Evolutionary conservation across 306 rosid genomes (phyloP).

Genomic region (Inga leiocalycina): DNA sequence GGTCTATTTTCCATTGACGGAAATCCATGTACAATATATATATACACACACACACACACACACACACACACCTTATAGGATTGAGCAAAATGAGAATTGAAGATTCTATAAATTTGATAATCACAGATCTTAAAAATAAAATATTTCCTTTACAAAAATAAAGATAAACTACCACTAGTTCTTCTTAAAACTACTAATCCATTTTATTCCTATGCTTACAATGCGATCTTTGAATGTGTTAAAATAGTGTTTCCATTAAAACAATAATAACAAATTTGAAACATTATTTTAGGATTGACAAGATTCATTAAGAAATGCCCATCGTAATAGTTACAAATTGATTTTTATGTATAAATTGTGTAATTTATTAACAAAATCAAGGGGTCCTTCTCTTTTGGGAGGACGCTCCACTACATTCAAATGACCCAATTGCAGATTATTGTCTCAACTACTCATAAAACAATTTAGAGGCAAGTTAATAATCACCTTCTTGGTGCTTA

Average conservation of each 20-base stretch:
- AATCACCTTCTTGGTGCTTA: too few relatives aligned
- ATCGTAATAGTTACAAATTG: background rate
- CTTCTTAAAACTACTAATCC: background rate
- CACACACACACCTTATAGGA: constrained; percentile 1
- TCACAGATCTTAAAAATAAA: background rate
- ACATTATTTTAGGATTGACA: background rate
- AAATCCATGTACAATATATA: background rate
- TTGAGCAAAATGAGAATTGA: background rate
- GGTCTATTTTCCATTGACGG: background rate
- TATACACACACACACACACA: too few relatives aligned
- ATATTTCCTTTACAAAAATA: background rate
- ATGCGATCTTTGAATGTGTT: background rate
- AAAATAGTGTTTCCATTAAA: background rate
- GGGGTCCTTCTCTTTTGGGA: background rate
- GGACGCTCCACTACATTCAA: background rate
- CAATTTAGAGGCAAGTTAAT: background rate
- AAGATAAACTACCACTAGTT: background rate
- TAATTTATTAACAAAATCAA: background rate
- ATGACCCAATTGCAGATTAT: constrained; percentile 1
- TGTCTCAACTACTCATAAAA: background rate
- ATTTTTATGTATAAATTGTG: background rate
- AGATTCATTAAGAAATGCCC: background rate
- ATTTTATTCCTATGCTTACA: background rate
- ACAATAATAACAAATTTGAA: background rate
- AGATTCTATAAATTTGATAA: background rate